phyloP scores from a whole-genome alignment of 2,329 filamentous ascomycete species.

The Fusarium devonianum region DNA sequence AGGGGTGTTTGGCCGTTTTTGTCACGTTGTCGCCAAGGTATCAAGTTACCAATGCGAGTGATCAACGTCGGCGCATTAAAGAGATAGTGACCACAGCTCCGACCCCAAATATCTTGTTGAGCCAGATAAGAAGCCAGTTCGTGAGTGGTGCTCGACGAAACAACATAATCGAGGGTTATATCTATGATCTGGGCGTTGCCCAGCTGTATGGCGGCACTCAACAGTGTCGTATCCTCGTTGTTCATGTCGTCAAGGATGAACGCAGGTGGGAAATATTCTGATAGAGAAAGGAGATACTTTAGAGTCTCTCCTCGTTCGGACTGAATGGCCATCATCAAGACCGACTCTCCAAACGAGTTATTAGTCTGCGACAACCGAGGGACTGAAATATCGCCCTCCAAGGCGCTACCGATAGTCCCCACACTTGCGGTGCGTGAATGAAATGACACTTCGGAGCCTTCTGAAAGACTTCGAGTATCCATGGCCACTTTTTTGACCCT shows the following conservation, averaged over 20 bases:
- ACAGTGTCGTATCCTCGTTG: constrained; percentile 85
- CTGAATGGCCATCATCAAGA: constrained; percentile 86
- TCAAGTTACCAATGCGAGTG: constrained; percentile 72
- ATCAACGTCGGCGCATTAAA: constrained; percentile 91
- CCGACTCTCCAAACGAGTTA: constrained; percentile 77
- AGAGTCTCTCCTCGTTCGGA: constrained; percentile 75
- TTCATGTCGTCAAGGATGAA: constrained; percentile 84
- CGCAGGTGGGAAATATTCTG: constrained; percentile 75
- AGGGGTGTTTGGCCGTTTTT: constrained; percentile 98
- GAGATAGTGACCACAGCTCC: constrained; percentile 93
- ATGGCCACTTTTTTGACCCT: constrained; percentile 83
- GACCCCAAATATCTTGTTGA: constrained; percentile 81
- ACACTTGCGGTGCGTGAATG: constrained; percentile 81
- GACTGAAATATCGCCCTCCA: constrained; percentile 87
- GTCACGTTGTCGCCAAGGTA: constrained; percentile 91
- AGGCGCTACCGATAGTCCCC: constrained; percentile 72
- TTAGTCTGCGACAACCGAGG: constrained; percentile 78
- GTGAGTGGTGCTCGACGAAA: constrained; percentile 61
- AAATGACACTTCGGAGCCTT: constrained; percentile 83
- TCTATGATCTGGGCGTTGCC: constrained; percentile 79
- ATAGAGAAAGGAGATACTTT: constrained; percentile 78
- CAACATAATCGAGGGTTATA: constrained; percentile 75
- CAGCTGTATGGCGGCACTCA: constrained; percentile 90
- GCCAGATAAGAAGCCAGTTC: constrained; percentile 73
- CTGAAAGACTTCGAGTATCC: constrained; percentile 88